phyloP scores from a whole-genome alignment of 2,329 filamentous ascomycete species.

The Fusarium dlaminii region DNA sequence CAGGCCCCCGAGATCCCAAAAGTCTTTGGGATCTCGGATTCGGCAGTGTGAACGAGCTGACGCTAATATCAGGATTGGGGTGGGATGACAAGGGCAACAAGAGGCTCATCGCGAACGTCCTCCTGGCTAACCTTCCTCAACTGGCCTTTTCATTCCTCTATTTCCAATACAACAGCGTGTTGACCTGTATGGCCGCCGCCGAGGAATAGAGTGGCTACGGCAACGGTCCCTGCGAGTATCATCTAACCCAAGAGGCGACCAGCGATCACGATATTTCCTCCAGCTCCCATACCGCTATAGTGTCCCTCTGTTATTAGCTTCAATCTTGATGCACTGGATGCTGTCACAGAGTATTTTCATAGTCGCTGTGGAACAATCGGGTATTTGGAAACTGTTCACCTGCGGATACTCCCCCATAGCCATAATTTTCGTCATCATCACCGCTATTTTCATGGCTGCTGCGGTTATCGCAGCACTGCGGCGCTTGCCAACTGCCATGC shows the following conservation, averaged over 20 bases:
- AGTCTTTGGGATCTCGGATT: no score
- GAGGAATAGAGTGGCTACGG: neutral
- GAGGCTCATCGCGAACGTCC: no score
- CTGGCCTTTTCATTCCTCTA: neutral
- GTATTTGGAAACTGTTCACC: neutral
- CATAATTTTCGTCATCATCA: neutral
- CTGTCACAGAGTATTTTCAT: neutral
- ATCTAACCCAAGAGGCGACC: neutral
- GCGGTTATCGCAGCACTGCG: neutral
- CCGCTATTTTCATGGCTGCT: neutral
- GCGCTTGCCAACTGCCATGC: neutral
- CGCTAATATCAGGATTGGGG: no score
- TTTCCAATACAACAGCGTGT: neutral
- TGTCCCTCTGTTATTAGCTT: fast-evolving
- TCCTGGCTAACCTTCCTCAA: neutral
- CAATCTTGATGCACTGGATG: neutral
- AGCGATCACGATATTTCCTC: neutral
- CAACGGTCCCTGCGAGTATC: neutral
- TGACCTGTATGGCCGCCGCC: neutral
- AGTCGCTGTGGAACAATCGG: neutral
- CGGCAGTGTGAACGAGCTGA: no score
- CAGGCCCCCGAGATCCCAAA: no score
- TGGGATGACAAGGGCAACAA: no score
- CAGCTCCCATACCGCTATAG: neutral
- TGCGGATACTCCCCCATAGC: neutral